Evolutionary conservation across 768 basidiomycete genomes (phyloP).

Genomic region (Daedalea quercina): DNA sequence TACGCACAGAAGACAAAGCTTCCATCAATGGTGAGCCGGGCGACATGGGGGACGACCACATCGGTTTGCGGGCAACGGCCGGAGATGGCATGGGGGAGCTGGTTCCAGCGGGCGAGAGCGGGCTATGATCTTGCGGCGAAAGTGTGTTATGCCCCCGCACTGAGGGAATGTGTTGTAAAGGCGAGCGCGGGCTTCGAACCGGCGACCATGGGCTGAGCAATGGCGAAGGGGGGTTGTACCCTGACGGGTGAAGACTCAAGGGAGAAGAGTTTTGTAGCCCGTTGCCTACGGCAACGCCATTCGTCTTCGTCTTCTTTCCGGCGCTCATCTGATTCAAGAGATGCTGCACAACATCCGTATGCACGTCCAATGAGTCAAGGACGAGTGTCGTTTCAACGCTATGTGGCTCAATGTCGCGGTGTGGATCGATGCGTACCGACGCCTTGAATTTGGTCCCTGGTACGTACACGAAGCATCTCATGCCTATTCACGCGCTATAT

Average conservation of each 20-base stretch:
- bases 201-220: no score
- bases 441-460: slow-evolving; percentile 40
- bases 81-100: background rate
- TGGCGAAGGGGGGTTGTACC: background rate
- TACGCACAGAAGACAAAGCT: slow-evolving; percentile 32
- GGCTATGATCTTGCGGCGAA: background rate
- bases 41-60: slow-evolving; percentile 18
- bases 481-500: background rate
- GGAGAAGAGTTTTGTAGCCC: background rate
- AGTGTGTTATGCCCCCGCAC: no score
- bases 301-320: background rate
- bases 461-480: background rate
- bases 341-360: slow-evolving; percentile 35
- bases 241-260: background rate
- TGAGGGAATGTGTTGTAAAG: no score
- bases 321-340: slow-evolving; percentile 19
- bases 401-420: slow-evolving; percentile 46
- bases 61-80: background rate
- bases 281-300: background rate
- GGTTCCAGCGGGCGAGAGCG: background rate
- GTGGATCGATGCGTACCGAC: slow-evolving; percentile 54
- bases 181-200: no score
- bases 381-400: slow-evolving; percentile 42
- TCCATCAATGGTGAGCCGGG: slow-evolving; percentile 20
- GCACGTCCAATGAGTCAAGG: slow-evolving; percentile 39